A percentile compares a stretch with the other conserved stretches of the same genome.
These are phyloP conservation scores for Pittosporum tobira DNA, from an alignment of 129 eudicot species.

Conservation along the genomic window DNA sequence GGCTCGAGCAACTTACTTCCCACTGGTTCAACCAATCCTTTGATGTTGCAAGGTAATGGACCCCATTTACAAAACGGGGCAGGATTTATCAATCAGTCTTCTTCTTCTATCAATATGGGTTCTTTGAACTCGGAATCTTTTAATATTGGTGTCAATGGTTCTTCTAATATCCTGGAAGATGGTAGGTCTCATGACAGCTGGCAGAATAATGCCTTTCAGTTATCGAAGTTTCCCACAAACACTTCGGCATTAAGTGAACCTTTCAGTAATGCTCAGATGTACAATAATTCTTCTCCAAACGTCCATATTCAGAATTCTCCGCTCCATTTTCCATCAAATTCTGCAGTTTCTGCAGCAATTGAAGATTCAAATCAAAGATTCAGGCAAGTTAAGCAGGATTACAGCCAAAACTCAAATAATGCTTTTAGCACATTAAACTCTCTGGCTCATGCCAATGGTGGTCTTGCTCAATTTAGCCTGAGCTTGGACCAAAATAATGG, in stretches of 20 bases:
- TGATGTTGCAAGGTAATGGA: constrained; percentile 24
- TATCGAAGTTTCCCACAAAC: constrained; percentile 30
- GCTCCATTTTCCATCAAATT: constrained; percentile 33
- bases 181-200: constrained; percentile 28
- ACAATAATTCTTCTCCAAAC: constrained; percentile 33
- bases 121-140: constrained; percentile 45
- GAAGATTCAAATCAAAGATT: constrained; percentile 45
- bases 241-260: constrained; percentile 26
- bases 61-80: constrained; percentile 10
- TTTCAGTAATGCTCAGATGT: constrained; percentile 36
- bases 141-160: constrained; percentile 26
- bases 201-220: constrained; percentile 32
- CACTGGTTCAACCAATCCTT: constrained; percentile 17
- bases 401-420: constrained; percentile 30
- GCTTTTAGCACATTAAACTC: constrained; percentile 29
- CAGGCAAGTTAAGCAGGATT: constrained; percentile 39
- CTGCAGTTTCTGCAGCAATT: constrained; percentile 30
- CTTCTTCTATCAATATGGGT: constrained; percentile 31
- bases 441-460: constrained; percentile 24
- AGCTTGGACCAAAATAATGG: constrained; percentile 30
- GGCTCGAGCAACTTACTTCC: constrained; percentile 22
- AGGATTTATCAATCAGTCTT: constrained; percentile 27
- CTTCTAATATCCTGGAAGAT: constrained; percentile 35
- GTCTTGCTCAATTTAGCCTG: constrained; percentile 24
- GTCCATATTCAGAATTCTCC: constrained; percentile 25